A percentile compares a stretch with the other conserved stretches of the same genome.
Conservation (phyloP, 345 rosid species). For the Arabidopsis thaliana region TAIR10.1 NC_003070.9:28948001-28948500, state of each 20-base stretch:
- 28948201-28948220: slow-evolving; percentile 82
- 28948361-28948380: slow-evolving; percentile 47
- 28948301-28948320: slow-evolving; percentile 2
- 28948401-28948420: slow-evolving; percentile 68
- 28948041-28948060: slow-evolving; percentile 11
- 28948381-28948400: slow-evolving; percentile 54
- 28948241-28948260: slow-evolving; percentile 50
- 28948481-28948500: slow-evolving; percentile 52
- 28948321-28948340: background rate
- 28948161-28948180: slow-evolving; percentile 87
- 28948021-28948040: slow-evolving; percentile 30
- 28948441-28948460: slow-evolving; percentile 70
- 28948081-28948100: slow-evolving; percentile 39
- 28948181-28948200: slow-evolving; percentile 86
- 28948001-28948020: slow-evolving; percentile 33
- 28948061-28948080: slow-evolving; percentile 16
- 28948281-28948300: slow-evolving; percentile 15
- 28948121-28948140: slow-evolving; percentile 59
- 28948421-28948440: slow-evolving; percentile 95
- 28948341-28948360: slow-evolving; percentile 44
- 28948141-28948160: slow-evolving; percentile 59
- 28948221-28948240: slow-evolving; percentile 58
- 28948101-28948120: slow-evolving; percentile 45
- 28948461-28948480: slow-evolving; percentile 94
- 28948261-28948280: slow-evolving; percentile 31